Percentiles rank a stretch among this genome's conserved stretches.
Evolutionary conservation across 2,329 filamentous ascomycete species (phyloP).

Genomic region (Aspergillus tanneri): DNA sequence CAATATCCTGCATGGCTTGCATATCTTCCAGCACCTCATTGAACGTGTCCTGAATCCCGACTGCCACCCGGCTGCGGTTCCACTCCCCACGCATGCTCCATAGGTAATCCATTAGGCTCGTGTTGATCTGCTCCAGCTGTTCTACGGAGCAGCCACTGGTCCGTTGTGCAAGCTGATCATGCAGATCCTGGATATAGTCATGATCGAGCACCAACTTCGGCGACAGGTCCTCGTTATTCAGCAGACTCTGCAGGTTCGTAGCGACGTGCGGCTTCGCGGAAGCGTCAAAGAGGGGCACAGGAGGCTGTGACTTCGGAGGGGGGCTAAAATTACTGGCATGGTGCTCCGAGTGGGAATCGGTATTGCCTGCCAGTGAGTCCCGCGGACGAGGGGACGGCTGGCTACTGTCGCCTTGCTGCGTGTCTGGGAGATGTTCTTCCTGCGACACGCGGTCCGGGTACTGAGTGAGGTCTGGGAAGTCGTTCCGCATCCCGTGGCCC

Average conservation of each 20-base stretch:
- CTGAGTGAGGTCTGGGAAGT: slow-evolving; percentile 56
- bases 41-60: slow-evolving; percentile 66
- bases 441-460: slow-evolving; percentile 52
- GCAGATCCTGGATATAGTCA: slow-evolving; percentile 56
- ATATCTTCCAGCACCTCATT: slow-evolving; percentile 64
- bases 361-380: slow-evolving; percentile 24
- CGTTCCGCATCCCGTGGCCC: slow-evolving; percentile 44
- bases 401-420: slow-evolving; percentile 53
- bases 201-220: slow-evolving; percentile 47
- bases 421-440: slow-evolving; percentile 64
- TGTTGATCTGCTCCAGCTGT: slow-evolving; percentile 90
- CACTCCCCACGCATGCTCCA: slow-evolving; percentile 78
- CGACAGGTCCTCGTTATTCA: slow-evolving; percentile 33
- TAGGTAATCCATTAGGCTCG: slow-evolving; percentile 83
- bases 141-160: slow-evolving; percentile 83
- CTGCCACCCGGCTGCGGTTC: slow-evolving; percentile 74
- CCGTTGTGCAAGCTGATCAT: slow-evolving; percentile 61
- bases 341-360: slow-evolving; percentile 32
- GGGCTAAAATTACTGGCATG: slow-evolving; percentile 35
- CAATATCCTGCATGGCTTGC: slow-evolving; percentile 52
- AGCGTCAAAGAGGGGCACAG: slow-evolving; percentile 42
- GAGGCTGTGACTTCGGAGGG: slow-evolving; percentile 39
- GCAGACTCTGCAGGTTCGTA: slow-evolving; percentile 33
- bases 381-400: slow-evolving; percentile 32
- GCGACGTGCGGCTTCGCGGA: slow-evolving; percentile 28